Evolutionary conservation across 495 filamentous ascomycete genomes (phyloP), one percentile per base, ranked within the genome.

Genomic region (Neurospora africana): DNA sequence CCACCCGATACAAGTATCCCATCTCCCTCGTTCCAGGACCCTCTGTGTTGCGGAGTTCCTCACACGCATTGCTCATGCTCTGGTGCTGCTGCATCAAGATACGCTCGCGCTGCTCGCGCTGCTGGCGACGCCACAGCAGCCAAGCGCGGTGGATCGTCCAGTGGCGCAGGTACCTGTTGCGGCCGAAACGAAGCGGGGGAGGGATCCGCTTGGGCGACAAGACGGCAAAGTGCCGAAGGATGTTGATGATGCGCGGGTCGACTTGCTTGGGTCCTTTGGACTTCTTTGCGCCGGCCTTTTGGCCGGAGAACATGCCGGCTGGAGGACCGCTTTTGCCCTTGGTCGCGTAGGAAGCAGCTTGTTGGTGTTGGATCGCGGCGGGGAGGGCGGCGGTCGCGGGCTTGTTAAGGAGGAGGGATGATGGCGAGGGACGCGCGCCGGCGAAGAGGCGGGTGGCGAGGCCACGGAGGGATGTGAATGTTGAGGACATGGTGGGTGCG

Each of bases 71-170:
- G 69, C 85, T 83, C 92, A 97, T 97, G 76, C 85, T 87, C 82
- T 93, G 90, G 81, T 93, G 92, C 85, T 87, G 84, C 30, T 89
- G 84, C 83, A 92, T 85, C 44, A 95, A 84, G 76, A 89, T 89
- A 39, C 83, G 80, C 77, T 90, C 86, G 67, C 89, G 85, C 61
- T 79, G 80, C 41, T 84, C 83, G 68, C 89, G 89, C 80, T 88
- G 85, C 76, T 90, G 83, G 70, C 87, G 84, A 75, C 88, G 88
- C 82, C 89, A 89, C 58, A 97, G 81, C 72, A 91, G 84, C 91
- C 93, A 98, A 27, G 94, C 95, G 75, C 95, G 93, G 84, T 98
- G 94, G 84, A 99, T 98, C 69, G 95, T 97, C 95, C 96, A 99
- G 85, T 99, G 95, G 33, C 95, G 92, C 75, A 98, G 90, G 83